Base-by-base conservation (phyloP, 2,329 filamentous ascomycete genomes). In the Calonectria crousiana region DNA sequence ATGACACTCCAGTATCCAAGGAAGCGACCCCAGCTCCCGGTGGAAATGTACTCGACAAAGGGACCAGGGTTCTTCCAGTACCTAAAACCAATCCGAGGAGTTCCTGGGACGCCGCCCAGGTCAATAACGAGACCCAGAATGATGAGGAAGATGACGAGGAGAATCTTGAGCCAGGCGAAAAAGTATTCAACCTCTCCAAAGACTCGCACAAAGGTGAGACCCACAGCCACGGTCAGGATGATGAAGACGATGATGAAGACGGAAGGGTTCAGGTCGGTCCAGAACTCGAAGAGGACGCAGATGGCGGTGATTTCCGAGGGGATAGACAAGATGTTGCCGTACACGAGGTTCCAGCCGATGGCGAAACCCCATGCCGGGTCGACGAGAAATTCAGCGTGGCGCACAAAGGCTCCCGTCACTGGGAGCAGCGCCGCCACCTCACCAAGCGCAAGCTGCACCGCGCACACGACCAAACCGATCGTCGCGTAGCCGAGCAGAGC, bases 1-100 rank as follows among this genome's bases (percentile, higher is more conserved):
- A 91, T 90, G 62, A 92, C 89, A 47, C 91, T 90, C 69, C 90
- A 89, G 78, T 94, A 92, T 10, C 93, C 93, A 6, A 94, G 86
- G 79, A 95, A 95, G 18, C 87, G 86, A 18, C 93, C 93, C 85
- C 87, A 90, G 36, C 89, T 85, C 0, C 90, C 89, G 0, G 84
- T 85, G 3, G 87, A 87, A n/a, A 94, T 89, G 79, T 93, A 91
- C 78, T 93, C 90, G 41, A 92, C 91, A 78, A 94, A 93, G 0
- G 92, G 91, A 1, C 92, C 93, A 0, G 93, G 93, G 38, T 92
- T 91, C 89, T 78, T 79, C 78, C 78, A 80, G 32, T 80, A 80
- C 30, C 69, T 75, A 65, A 80, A 80, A 11, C 78, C 78, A 23
- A 79, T 80, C 1, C 78, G 75, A 2, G 76, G 73, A 3, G 77